These are phyloP conservation scores for Chamaecyparis obtusa DNA, from an alignment of 75 land plant genomes.

Conservation along the genomic window DNA sequence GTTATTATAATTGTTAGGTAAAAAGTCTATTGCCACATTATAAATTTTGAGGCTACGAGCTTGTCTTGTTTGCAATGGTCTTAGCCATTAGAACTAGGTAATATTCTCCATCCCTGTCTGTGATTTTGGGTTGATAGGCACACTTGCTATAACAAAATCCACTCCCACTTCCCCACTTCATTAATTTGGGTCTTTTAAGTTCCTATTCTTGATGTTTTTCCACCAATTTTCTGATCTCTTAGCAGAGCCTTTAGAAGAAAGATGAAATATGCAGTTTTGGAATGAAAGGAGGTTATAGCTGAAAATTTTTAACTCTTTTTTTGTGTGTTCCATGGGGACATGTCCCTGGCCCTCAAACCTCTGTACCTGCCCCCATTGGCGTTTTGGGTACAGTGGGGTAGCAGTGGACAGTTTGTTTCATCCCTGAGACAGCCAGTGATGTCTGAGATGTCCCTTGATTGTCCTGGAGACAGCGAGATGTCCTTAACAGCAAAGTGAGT, in stretches of 20 bases:
- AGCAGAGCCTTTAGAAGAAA: neutral
- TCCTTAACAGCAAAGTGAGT: too few species aligned
- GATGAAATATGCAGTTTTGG: neutral
- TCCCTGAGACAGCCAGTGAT: too few species aligned
- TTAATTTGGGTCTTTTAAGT: neutral
- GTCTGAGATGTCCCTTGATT: too few species aligned
- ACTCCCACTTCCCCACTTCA: neutral
- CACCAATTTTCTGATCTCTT: neutral
- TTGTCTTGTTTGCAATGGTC: neutral
- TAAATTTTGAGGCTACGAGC: neutral
- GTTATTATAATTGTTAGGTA: neutral
- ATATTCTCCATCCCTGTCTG: neutral
- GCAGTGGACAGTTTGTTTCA: too few species aligned
- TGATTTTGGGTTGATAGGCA: neutral
- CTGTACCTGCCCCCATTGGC: too few species aligned
- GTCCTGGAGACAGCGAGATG: too few species aligned
- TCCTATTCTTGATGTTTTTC: neutral
- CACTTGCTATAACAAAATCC: neutral
- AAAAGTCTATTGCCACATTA: constrained; percentile 1
- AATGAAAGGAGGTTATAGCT: neutral
- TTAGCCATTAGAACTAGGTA: neutral
- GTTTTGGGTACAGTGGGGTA: too few species aligned
- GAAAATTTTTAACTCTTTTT: neutral
- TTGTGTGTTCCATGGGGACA: too few species aligned
- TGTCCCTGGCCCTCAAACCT: too few species aligned